Evolutionary conservation across 2,329 filamentous ascomycete species (phyloP).

Genomic region (Thielaviopsis euricoi): DNA sequence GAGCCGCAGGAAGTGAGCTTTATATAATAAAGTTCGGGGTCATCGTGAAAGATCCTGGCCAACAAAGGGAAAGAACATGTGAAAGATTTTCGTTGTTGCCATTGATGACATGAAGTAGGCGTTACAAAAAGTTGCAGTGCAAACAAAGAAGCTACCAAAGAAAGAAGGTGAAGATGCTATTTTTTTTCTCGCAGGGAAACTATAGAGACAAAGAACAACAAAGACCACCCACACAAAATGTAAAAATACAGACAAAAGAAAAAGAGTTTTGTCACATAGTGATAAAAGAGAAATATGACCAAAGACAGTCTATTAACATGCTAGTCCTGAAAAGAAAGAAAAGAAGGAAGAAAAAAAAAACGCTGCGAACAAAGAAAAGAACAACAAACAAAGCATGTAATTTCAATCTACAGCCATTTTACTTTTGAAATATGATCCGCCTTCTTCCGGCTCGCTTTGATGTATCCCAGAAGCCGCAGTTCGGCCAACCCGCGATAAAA

Average conservation of each 20-base stretch:
- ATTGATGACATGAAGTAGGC: too few relatives aligned
- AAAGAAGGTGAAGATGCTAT: not conserved
- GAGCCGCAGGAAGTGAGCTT: too few relatives aligned
- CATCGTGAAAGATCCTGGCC: not conserved
- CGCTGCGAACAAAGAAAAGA: not conserved
- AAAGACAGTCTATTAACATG: not conserved
- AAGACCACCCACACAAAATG: not conserved
- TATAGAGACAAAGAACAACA: not conserved
- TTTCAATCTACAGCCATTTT: slow-evolving; percentile 49
- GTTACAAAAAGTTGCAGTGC: not conserved
- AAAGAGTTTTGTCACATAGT: not conserved
- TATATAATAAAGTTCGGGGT: not conserved
- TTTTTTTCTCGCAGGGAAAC: not conserved
- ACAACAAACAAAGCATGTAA: not conserved
- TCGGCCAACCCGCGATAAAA: slow-evolving; percentile 83
- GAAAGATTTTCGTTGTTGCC: not conserved
- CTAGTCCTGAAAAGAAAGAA: not conserved
- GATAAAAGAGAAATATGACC: not conserved
- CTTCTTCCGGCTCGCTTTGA: slow-evolving; percentile 83
- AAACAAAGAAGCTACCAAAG: not conserved
- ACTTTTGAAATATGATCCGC: slow-evolving; percentile 81
- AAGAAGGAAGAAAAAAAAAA: not conserved
- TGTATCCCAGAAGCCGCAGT: slow-evolving; percentile 66
- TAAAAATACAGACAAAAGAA: not conserved
- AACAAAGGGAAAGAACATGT: not conserved